Base-by-base conservation (phyloP, 495 filamentous ascomycete genomes). In the Xylaria venustula region DNA sequence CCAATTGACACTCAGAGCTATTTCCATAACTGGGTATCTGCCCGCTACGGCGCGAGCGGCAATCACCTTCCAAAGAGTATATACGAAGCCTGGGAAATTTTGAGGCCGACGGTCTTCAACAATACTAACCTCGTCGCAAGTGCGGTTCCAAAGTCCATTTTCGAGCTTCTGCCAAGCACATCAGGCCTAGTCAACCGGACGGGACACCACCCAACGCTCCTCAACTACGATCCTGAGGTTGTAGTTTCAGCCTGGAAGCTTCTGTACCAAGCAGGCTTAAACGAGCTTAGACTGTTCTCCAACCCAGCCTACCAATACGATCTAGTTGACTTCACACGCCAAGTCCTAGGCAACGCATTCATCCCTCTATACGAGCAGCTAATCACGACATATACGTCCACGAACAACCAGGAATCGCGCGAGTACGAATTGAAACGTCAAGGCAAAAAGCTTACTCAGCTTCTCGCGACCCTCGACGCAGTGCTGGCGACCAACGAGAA, bases 281-380 rank as follows among this genome's bases (percentile, higher is more conserved):
- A 65, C 9, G 66, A 78, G n/a, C 67, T 72, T 1, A 42, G 12
- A 4, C 62, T 85, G 7, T 83, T 79, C 77, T 50, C 60, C 7
- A 79, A 81, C 62, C 68, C 77, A 30, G 71, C 77, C 3, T 84
- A 76, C 61, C 65, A 71, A 22, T 76, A 81, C 54, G 82, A 85
- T 40, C 68, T 83, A 47, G 77, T 81, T 14, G 82, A 85, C 62
- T 67, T 82, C 23, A 79, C 79, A 5, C 77, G 80, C 8, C 81
- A 85, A 60, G 76, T 83, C 25, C 53, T 82, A 34, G 72, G 71
- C 37, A 83, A 83, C 60, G 69, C 70, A 19, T 85, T 83, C 58
- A 73, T 73, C 12, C 61, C 71, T 0, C 17, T 72, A 0, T 83
- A 85, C 57, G 57, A 45, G 7, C 44, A 70, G 15, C 70, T 82